Percentiles rank a stretch among this genome's conserved stretches.
phyloP scores from a whole-genome alignment of 192 early-diverging fungal species.

The Coemansia sp. region DNA sequence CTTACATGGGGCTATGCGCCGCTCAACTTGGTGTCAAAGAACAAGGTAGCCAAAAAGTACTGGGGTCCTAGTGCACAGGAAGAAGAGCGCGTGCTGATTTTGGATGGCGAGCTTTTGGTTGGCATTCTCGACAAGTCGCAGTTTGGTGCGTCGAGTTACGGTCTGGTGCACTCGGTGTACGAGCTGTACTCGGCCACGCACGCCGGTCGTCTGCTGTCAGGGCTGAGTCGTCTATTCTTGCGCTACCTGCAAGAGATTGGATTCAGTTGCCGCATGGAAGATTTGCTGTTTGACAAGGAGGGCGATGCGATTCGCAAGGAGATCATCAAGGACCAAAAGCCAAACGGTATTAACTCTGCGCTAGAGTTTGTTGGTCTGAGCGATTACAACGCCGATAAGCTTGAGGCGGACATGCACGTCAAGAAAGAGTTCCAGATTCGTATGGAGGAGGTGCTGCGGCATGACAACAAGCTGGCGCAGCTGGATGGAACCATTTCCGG shows the following conservation, averaged over 20 bases:
- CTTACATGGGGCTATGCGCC: constrained; percentile 73
- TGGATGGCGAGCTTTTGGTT: constrained; percentile 85
- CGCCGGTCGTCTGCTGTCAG: constrained; percentile 88
- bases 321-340: constrained; percentile 62
- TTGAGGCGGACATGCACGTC: constrained; percentile 37
- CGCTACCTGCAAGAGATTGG: constrained; percentile 84
- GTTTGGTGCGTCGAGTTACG: constrained; percentile 89
- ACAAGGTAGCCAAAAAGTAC: constrained; percentile 79
- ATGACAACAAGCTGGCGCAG: constrained; percentile 80
- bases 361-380: constrained; percentile 72
- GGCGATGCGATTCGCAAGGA: constrained; percentile 77
- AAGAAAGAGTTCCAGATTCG: constrained; percentile 63
- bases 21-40: constrained; percentile 86
- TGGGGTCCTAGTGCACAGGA: constrained; percentile 85
- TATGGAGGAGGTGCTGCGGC: constrained; percentile 85
- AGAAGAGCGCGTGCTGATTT: constrained; percentile 73
- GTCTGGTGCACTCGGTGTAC: constrained; percentile 93
- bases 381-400: constrained; percentile 47
- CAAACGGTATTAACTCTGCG: constrained; percentile 70
- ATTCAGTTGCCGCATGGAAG: constrained; percentile 98
- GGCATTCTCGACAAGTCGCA: constrained; percentile 98
- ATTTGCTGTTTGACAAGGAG: constrained; percentile 81
- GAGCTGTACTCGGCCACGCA: constrained; percentile 89
- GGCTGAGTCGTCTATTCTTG: constrained; percentile 88
- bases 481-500: constrained; percentile 88